These are phyloP conservation scores for Lachancea thermotolerans DNA, from an alignment of 805 yeast species.

Conservation along the genomic window DNA sequence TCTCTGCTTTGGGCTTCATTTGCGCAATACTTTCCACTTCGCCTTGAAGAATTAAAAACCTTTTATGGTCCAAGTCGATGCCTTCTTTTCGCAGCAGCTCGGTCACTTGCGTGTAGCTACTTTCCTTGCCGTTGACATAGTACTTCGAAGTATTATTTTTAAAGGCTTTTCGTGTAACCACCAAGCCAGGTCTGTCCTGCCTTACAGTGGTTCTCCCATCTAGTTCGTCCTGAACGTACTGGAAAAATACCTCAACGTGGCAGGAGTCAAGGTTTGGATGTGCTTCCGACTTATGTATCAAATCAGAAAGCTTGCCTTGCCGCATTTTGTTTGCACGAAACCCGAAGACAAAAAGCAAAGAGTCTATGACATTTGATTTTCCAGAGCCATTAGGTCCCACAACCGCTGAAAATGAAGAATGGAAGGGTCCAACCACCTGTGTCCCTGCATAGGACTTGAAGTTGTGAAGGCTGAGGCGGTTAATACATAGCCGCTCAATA, in stretches of 20 bases:
- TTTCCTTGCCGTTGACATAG: slow-evolving; percentile 59
- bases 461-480: slow-evolving; percentile 65
- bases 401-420: slow-evolving; percentile 88
- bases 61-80: slow-evolving; percentile 87
- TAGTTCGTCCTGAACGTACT: slow-evolving; percentile 59
- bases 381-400: slow-evolving; percentile 99
- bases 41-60: slow-evolving; percentile 93
- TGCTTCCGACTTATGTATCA: slow-evolving; percentile 84
- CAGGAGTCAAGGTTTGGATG: slow-evolving; percentile 64
- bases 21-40: slow-evolving; percentile 98
- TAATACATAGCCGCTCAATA: slow-evolving; percentile 59
- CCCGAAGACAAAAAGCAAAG: slow-evolving; percentile 93
- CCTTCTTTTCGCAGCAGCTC: slow-evolving; percentile 69
- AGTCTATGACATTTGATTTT: slow-evolving; percentile 94
- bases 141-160: slow-evolving; percentile 73
- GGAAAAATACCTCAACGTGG: slow-evolving; percentile 86
- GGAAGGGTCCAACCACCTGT: slow-evolving; percentile 92
- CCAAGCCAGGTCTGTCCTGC: slow-evolving; percentile 48
- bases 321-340: slow-evolving; percentile 96
- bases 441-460: slow-evolving; percentile 95
- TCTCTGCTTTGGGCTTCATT: slow-evolving; percentile 96
- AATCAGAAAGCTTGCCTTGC: slow-evolving; percentile 85
- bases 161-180: slow-evolving; percentile 76
- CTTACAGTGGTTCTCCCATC: slow-evolving; percentile 40
- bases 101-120: slow-evolving; percentile 76